phyloP scores from a whole-genome alignment of 148 eudicot genomes.

The Pharnaceum exiguum region DNA sequence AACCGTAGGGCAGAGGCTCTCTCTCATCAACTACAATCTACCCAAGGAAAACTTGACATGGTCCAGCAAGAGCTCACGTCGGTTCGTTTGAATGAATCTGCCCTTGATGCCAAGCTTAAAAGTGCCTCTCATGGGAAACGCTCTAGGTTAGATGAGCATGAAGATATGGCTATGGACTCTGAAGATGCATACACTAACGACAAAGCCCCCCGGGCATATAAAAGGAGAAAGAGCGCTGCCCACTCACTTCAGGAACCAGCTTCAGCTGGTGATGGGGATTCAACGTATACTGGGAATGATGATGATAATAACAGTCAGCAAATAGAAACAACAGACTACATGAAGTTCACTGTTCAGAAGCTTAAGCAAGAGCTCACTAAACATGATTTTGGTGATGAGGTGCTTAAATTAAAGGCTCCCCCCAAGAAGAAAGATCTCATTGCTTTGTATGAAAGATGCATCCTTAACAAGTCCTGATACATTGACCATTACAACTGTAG shows the following conservation, averaged over 20 bases:
- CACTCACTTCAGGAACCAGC: conserved; percentile 40
- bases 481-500: background rate
- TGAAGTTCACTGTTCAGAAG: conserved; percentile 63
- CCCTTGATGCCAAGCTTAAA: conserved; percentile 65
- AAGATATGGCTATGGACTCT: conserved; percentile 37
- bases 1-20: conserved; percentile 73
- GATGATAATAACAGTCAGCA: conserved; percentile 61
- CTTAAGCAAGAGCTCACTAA: conserved; percentile 78
- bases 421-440: conserved; percentile 72
- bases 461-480: conserved; percentile 50
- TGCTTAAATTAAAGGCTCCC: conserved; percentile 65
- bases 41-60: conserved; percentile 73
- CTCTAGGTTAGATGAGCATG: conserved; percentile 60
- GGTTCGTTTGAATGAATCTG: conserved; percentile 63
- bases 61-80: conserved; percentile 76
- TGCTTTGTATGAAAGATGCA: conserved; percentile 72
- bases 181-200: too few species aligned
- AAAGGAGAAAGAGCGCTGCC: conserved; percentile 58
- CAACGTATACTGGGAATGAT: conserved; percentile 49
- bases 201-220: conserved; percentile 33
- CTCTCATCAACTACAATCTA: conserved; percentile 72
- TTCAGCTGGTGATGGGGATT: conserved; percentile 64
- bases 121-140: conserved; percentile 79
- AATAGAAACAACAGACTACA: conserved; percentile 50
- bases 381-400: conserved; percentile 73